Percentiles rank a stretch among this genome's conserved stretches.
Evolutionary conservation across 345 rosid species (phyloP).

Genomic region (Syzygium oleosum): DNA sequence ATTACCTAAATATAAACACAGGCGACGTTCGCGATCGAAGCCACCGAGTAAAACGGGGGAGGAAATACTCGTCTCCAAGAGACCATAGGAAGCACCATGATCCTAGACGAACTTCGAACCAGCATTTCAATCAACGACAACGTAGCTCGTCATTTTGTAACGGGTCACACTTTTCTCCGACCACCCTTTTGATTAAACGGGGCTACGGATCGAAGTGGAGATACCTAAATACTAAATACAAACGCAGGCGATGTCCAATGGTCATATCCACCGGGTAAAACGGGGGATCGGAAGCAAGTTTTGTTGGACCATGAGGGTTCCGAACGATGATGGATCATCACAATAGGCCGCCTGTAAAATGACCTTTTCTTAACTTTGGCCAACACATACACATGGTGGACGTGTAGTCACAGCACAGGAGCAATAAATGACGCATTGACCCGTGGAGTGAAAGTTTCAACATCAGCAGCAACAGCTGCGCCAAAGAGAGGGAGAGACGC

Average conservation of each 20-base stretch:
- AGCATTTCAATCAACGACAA: too few species aligned
- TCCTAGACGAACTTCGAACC: too few species aligned
- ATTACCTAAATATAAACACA: neutral
- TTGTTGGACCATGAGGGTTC: rapidly evolving
- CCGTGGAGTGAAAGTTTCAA: neutral
- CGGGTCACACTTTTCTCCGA: neutral
- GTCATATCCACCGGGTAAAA: neutral
- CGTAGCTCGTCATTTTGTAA: too few species aligned
- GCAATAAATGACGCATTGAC: neutral
- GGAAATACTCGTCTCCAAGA: too few species aligned
- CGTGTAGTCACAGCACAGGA: neutral
- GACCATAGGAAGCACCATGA: too few species aligned
- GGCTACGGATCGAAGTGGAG: neutral
- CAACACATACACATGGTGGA: neutral
- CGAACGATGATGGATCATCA: neutral
- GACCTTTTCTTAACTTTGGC: neutral
- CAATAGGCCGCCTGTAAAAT: neutral
- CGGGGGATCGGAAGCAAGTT: neutral
- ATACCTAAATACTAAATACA: neutral
- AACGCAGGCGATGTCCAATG: neutral
- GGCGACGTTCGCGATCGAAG: too few species aligned
- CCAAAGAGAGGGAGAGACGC: neutral
- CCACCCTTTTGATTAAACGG: too few species aligned
- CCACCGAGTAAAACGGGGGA: neutral
- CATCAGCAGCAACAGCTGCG: neutral